A percentile compares a stretch with the other conserved stretches of the same genome.
Conservation (phyloP, 202 grass and related monocot genomes). For the Setaria italica region DNA sequence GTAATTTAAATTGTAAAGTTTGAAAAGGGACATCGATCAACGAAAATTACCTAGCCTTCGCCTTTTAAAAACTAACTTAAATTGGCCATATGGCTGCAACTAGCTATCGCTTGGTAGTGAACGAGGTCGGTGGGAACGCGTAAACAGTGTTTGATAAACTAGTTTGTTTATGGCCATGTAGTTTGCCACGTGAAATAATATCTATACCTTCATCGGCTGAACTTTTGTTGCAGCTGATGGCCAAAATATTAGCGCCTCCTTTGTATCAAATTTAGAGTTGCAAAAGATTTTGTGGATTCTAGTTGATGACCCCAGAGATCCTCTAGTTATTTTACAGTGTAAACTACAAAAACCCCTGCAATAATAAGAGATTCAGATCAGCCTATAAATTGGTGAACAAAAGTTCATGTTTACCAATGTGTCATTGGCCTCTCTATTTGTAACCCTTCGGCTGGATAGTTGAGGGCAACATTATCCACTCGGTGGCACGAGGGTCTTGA, state of each 20-base stretch:
- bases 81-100: background rate
- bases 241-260: background rate
- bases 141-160: background rate
- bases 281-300: background rate
- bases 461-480: slow-evolving; percentile 1
- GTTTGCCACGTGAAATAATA: background rate
- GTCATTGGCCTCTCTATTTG: background rate
- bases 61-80: background rate
- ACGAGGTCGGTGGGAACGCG: background rate
- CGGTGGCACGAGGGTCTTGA: background rate
- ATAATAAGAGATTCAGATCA: background rate
- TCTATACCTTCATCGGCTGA: background rate
- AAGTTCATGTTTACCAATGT: background rate
- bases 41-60: background rate
- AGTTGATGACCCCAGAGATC: background rate
- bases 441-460: background rate
- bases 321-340: background rate
- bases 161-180: background rate
- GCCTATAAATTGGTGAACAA: background rate
- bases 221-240: background rate
- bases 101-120: background rate
- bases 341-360: background rate
- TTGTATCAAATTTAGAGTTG: background rate
- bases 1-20: background rate
- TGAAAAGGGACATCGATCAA: background rate